Evolutionary conservation across 306 rosid species (phyloP).

Genomic region (Alnus glutinosa): DNA sequence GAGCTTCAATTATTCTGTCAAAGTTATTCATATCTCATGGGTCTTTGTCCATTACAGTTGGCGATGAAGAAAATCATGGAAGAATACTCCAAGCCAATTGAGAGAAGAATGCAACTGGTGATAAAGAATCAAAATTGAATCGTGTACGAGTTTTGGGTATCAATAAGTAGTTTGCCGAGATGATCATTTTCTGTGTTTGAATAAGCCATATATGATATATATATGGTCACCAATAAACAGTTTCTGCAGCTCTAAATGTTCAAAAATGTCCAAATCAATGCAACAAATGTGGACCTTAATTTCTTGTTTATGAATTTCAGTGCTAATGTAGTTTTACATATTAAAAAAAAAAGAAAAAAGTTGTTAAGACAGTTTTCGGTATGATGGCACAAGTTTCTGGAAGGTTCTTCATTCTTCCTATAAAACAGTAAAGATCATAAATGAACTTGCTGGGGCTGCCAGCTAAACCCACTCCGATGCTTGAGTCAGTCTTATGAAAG

Average conservation of each 20-base stretch:
- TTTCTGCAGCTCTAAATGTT: conserved; percentile 14
- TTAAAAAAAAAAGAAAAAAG: too few species aligned
- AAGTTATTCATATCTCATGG: background rate
- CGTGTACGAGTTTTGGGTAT: background rate
- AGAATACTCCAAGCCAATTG: conserved; percentile 80
- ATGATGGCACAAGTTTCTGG: too few species aligned
- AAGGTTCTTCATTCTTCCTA: too few species aligned
- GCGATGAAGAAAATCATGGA: conserved; percentile 60
- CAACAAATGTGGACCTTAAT: too few species aligned
- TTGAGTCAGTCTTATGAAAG: too few species aligned
- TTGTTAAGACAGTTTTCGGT: too few species aligned
- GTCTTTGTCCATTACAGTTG: conserved; percentile 47
- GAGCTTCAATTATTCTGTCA: too few species aligned
- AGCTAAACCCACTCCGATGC: too few species aligned
- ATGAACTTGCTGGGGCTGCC: too few species aligned
- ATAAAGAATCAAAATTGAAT: background rate
- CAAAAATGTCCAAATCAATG: background rate
- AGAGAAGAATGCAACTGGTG: conserved; percentile 15
- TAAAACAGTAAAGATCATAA: too few species aligned
- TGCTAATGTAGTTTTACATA: too few species aligned
- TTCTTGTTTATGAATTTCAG: too few species aligned
- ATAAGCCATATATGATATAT: background rate
- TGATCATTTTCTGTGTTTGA: background rate
- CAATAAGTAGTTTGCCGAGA: background rate
- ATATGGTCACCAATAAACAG: background rate